Evolutionary conservation across 78 protist genomes (phyloP).

Genomic region (Dictyostelium purpureum): DNA sequence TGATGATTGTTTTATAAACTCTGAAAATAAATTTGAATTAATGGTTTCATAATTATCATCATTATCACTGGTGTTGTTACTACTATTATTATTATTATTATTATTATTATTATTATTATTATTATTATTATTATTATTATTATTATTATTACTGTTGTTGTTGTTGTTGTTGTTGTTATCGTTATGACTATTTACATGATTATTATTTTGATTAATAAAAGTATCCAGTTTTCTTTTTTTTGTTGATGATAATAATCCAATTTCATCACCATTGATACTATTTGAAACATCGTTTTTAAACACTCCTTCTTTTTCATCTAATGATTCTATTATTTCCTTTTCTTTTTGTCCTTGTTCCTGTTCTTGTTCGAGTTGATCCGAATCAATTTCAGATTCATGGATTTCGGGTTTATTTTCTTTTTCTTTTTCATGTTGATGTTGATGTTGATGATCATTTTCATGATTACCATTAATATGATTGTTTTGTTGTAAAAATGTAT

Average conservation of each 20-base stretch:
- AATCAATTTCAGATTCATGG: no score
- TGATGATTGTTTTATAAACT: background rate
- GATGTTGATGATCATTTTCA: background rate
- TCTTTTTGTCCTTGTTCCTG: no score
- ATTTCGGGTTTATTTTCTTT: no score
- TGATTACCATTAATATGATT: background rate
- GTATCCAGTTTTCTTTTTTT: no score
- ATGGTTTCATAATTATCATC: background rate
- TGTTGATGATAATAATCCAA: no score
- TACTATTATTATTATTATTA: background rate
- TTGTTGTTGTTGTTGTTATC: background rate
- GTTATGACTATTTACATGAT: background rate
- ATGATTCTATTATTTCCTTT: no score
- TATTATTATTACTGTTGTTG: background rate
- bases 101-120: background rate
- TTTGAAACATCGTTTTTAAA: no score
- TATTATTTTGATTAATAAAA: no score
- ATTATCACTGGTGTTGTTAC: background rate
- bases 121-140: background rate
- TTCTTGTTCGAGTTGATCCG: no score
- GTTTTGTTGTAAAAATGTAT: background rate
- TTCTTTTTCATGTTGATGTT: background rate
- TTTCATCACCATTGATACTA: no score
- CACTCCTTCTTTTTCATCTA: no score
- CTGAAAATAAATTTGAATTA: background rate